Evolutionary conservation across 2,329 filamentous ascomycete genomes (phyloP).

Genomic region (Pseudogymnoascus sp.): DNA sequence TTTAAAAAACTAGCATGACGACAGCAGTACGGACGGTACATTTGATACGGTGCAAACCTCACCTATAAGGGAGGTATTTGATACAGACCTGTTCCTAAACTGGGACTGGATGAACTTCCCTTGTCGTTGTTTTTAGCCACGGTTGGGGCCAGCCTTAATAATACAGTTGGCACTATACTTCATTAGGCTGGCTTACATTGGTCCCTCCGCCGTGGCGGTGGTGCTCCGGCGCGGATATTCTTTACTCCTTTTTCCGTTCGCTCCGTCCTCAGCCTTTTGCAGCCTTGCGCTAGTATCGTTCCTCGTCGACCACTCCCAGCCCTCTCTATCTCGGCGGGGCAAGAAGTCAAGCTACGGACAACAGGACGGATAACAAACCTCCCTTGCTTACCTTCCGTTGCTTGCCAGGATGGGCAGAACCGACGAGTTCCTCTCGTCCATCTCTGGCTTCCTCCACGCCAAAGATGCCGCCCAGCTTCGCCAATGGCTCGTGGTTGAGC

Average conservation of each 20-base stretch:
- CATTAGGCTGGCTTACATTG: not conserved
- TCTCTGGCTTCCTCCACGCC: conserved; percentile 52
- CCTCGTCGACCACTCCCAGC: not conserved
- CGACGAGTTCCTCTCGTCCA: conserved; percentile 57
- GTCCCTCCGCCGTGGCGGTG: not conserved
- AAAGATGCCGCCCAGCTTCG: conserved; percentile 59
- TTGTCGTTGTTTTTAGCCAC: not conserved
- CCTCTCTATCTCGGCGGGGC: not conserved
- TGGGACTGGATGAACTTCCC: not conserved
- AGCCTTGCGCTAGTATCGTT: not conserved
- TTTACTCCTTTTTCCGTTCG: not conserved
- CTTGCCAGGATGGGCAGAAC: conserved; percentile 48
- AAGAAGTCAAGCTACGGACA: not conserved
- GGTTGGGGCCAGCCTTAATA: not conserved
- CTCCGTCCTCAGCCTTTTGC: conserved; percentile 3
- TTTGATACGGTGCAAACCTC: not conserved
- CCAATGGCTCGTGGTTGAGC: conserved; percentile 67
- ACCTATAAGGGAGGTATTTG: not conserved
- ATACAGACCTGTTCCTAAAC: not conserved
- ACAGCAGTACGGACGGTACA: not conserved
- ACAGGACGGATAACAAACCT: not conserved
- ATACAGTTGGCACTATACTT: not conserved
- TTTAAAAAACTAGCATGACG: not conserved
- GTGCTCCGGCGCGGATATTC: not conserved
- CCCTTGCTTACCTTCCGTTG: not conserved